Evolutionary conservation across 257 asterid genomes (phyloP).

Genomic region (Dorcoceras hygrometricum): DNA sequence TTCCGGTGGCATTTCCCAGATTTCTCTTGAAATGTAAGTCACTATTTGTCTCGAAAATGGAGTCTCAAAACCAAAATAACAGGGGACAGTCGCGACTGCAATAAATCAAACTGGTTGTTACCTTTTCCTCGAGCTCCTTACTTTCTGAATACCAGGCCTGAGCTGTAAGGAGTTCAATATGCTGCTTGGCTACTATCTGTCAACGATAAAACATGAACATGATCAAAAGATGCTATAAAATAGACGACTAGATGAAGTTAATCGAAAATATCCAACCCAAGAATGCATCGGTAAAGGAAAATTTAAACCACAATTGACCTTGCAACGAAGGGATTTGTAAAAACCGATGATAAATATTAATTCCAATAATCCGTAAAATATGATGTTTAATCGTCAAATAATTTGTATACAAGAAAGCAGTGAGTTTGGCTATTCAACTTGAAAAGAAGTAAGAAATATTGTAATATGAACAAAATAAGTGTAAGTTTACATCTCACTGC

Average conservation of each 20-base stretch:
- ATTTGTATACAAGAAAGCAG: conserved; percentile 1
- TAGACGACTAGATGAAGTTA: background rate
- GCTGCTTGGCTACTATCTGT: conserved; percentile 70
- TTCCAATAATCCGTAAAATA: background rate
- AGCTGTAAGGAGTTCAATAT: conserved; percentile 72
- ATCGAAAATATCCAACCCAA: background rate
- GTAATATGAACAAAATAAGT: no score
- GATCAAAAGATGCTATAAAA: conserved; percentile 13
- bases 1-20: background rate
- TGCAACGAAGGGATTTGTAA: background rate
- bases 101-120: conserved; percentile 23
- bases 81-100: background rate
- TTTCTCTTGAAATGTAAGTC: background rate
- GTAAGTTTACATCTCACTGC: conserved; percentile 3
- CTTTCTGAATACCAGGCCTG: conserved; percentile 77
- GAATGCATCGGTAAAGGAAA: background rate
- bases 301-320: background rate
- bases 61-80: background rate
- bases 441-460: conserved; percentile 3
- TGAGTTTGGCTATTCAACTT: background rate
- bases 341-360: background rate
- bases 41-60: background rate
- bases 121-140: conserved; percentile 72
- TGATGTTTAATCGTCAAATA: background rate
- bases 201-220: conserved; percentile 17